Evolutionary conservation across 257 asterid species (phyloP).

Genomic region (Penstemon eatonii): DNA sequence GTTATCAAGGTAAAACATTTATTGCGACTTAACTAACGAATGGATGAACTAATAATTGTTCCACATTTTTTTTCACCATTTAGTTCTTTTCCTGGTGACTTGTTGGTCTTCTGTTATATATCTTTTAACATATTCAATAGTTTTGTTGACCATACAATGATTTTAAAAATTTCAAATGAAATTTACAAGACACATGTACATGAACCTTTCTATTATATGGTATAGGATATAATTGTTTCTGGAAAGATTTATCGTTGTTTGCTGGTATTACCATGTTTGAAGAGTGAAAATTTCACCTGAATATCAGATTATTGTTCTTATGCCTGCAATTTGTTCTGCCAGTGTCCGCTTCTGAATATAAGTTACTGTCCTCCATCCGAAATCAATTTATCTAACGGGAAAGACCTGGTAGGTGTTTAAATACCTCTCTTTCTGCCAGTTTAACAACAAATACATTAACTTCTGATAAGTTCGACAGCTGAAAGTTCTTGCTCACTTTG

Average conservation of each 20-base stretch:
- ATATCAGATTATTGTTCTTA: conserved; percentile 10
- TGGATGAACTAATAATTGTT: too few relatives aligned
- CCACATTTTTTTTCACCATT: too few relatives aligned
- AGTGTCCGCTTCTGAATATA: conserved; percentile 58
- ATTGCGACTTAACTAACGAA: too few relatives aligned
- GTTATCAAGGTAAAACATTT: too few relatives aligned
- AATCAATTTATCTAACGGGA: conserved; percentile 37
- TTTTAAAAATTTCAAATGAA: too few relatives aligned
- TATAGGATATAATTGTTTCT: too few relatives aligned
- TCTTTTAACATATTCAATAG: too few relatives aligned
- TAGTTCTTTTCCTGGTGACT: too few relatives aligned
- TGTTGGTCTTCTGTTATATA: too few relatives aligned
- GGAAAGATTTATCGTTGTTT: background rate
- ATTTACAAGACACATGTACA: too few relatives aligned
- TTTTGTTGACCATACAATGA: too few relatives aligned
- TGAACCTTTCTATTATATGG: too few relatives aligned
- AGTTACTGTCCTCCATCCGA: conserved; percentile 60
- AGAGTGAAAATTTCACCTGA: background rate
- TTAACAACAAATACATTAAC: background rate
- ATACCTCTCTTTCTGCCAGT: background rate
- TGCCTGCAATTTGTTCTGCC: conserved; percentile 13
- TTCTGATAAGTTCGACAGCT: conserved; percentile 18
- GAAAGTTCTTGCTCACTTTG: conserved; percentile 23
- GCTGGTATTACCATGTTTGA: conserved; percentile 14
- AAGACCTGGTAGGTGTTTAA: conserved; percentile 36